These are phyloP conservation scores for Rhodotorula sp. DNA, from an alignment of 1,284 basidiomycete species.

Conservation along the genomic window DNA sequence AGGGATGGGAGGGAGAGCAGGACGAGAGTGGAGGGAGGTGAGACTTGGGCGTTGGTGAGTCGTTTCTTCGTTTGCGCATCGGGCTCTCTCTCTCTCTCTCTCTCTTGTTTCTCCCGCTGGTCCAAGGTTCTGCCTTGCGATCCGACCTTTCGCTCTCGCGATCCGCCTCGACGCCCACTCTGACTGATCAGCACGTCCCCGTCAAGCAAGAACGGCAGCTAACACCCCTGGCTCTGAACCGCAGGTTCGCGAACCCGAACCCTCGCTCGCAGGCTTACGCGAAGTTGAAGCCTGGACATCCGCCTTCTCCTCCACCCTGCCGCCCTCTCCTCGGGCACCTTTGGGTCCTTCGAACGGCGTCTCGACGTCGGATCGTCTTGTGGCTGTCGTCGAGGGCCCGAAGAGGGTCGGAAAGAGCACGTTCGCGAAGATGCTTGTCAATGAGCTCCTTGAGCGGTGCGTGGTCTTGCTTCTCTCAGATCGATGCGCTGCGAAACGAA, in stretches of 20 bases:
- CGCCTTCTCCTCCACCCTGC: slow-evolving; percentile 56
- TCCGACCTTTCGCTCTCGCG: slow-evolving; percentile 53
- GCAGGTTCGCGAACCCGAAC: slow-evolving; percentile 23
- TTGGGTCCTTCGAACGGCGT: slow-evolving; percentile 8
- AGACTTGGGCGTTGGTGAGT: slow-evolving; percentile 59
- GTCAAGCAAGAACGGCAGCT: no score
- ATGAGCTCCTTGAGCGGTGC: slow-evolving; percentile 61
- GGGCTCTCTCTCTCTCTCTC: slow-evolving; percentile 12
- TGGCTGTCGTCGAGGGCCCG: slow-evolving; percentile 71
- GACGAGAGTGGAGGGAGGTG: slow-evolving; percentile 52
- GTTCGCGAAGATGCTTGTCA: slow-evolving; percentile 72
- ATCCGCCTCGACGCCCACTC: no score
- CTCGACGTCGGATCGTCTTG: slow-evolving; percentile 42
- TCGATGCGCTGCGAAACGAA: no score
- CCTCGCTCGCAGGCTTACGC: slow-evolving; percentile 44
- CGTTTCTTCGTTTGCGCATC: background rate
- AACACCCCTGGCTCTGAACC: no score
- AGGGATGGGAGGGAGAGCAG: slow-evolving; percentile 51
- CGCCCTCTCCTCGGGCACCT: slow-evolving; percentile 46
- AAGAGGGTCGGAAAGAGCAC: slow-evolving; percentile 90
- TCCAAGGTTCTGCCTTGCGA: slow-evolving; percentile 50
- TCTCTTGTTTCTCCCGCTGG: slow-evolving; percentile 43
- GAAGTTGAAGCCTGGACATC: slow-evolving; percentile 48
- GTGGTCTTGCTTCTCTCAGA: no score
- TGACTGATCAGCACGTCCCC: no score